Evolutionary conservation across 202 grass and related monocot species (phyloP).

Genomic region (Carex sylvatica): DNA sequence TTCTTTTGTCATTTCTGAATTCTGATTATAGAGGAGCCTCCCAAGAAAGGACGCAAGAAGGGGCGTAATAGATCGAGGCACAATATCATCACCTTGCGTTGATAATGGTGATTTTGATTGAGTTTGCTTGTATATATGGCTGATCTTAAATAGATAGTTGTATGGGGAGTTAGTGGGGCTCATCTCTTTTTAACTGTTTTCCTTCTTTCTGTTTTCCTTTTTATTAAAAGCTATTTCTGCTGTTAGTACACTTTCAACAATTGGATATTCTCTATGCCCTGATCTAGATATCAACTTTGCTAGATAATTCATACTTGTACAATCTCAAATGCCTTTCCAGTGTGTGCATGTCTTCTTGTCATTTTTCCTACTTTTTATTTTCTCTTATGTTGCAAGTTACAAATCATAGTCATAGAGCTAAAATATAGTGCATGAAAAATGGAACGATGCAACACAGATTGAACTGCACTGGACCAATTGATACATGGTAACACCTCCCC

Average conservation of each 20-base stretch:
- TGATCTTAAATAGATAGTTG: constrained; percentile 1
- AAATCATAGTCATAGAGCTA: not conserved
- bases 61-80: not conserved
- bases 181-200: not conserved
- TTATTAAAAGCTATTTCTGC: not conserved
- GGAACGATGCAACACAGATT: not conserved
- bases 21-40: not conserved
- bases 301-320: not conserved
- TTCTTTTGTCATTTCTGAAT: not conserved
- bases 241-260: not conserved
- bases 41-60: not conserved
- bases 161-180: not conserved
- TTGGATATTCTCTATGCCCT: not conserved
- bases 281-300: not conserved
- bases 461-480: not conserved
- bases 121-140: not conserved
- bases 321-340: not conserved
- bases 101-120: not conserved
- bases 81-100: not conserved
- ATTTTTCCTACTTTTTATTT: not conserved
- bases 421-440: not conserved
- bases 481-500: not conserved
- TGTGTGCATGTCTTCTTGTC: not conserved
- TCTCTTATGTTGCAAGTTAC: not conserved
- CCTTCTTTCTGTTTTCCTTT: not conserved